These are phyloP conservation scores for Vinca minor DNA, from an alignment of 257 asterid genomes.

Conservation along the genomic window DNA sequence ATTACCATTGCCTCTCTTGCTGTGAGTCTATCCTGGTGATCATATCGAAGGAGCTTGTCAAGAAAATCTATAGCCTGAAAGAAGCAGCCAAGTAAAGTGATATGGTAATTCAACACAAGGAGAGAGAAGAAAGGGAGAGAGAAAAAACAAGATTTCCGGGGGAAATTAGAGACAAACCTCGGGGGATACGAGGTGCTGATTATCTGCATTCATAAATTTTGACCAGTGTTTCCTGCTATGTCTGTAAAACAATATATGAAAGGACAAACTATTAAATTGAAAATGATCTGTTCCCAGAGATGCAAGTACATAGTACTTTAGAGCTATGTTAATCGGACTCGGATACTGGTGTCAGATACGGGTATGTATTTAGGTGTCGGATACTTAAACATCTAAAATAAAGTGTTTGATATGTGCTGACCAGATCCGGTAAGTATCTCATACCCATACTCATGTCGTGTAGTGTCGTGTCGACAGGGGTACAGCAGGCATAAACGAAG, in stretches of 20 bases:
- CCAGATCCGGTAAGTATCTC: too few relatives aligned
- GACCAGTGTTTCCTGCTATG: conserved; percentile 96
- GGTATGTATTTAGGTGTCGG: too few relatives aligned
- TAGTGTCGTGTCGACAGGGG: too few relatives aligned
- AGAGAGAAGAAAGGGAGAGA: neutral
- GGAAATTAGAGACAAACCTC: conserved; percentile 41
- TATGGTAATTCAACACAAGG: conserved; percentile 5
- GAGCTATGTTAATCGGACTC: too few relatives aligned
- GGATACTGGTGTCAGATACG: too few relatives aligned
- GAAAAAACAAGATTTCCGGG: neutral
- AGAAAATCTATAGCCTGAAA: conserved; percentile 75
- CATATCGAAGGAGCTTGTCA: conserved; percentile 87
- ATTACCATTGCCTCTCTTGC: conserved; percentile 92
- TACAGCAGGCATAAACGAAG: too few relatives aligned
- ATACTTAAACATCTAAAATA: too few relatives aligned
- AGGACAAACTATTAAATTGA: neutral
- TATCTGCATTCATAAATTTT: conserved; percentile 67
- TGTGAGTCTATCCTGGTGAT: conserved; percentile 90
- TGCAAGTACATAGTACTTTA: neutral
- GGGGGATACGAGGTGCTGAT: conserved; percentile 82
- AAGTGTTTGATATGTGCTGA: too few relatives aligned
- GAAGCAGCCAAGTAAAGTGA: neutral
- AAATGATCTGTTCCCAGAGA: neutral
- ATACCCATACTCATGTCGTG: too few relatives aligned
- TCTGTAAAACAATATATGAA: conserved; percentile 30